These are phyloP conservation scores for Alternaria postmessia DNA, from an alignment of 2,329 filamentous ascomycete species.

Conservation along the genomic window DNA sequence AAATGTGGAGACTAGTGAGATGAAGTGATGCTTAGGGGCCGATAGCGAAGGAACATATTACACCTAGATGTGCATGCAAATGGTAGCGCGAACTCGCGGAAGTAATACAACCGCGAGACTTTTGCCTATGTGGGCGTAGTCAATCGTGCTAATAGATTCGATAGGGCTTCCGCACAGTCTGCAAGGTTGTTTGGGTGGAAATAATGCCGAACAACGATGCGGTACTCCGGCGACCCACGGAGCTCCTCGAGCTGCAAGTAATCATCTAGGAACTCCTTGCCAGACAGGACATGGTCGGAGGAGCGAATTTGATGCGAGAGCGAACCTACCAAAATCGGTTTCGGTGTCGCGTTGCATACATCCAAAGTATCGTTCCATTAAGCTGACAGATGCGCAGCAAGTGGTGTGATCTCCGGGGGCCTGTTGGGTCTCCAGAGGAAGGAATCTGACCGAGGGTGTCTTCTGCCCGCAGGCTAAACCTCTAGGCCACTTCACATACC, in stretches of 20 bases:
- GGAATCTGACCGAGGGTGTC: slow-evolving; percentile 4
- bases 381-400: slow-evolving; percentile 18
- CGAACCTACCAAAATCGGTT: slow-evolving; percentile 3
- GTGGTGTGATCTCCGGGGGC: slow-evolving; percentile 7
- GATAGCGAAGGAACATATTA: slow-evolving; percentile 21
- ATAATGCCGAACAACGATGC: slow-evolving; percentile 13
- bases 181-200: slow-evolving; percentile 11
- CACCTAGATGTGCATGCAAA: slow-evolving; percentile 21
- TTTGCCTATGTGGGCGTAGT: not conserved
- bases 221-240: slow-evolving; percentile 10
- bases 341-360: slow-evolving; percentile 13
- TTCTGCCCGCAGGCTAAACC: slow-evolving; percentile 24
- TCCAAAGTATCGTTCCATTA: slow-evolving; percentile 8
- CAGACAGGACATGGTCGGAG: slow-evolving; percentile 1
- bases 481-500: slow-evolving; percentile 6
- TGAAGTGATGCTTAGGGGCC: slow-evolving; percentile 15
- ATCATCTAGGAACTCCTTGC: slow-evolving; percentile 17
- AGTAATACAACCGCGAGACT: slow-evolving; percentile 3
- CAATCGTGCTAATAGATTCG: not conserved
- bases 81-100: slow-evolving; percentile 8
- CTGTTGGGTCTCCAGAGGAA: not conserved
- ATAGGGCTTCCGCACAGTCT: slow-evolving; percentile 3
- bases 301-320: not conserved
- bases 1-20: slow-evolving; percentile 12
- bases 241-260: slow-evolving; percentile 23